Evolutionary conservation across 2,329 filamentous ascomycete genomes (phyloP), one percentile per base, ranked within the genome.

Genomic region (Clarireedia homoeocarpa): DNA sequence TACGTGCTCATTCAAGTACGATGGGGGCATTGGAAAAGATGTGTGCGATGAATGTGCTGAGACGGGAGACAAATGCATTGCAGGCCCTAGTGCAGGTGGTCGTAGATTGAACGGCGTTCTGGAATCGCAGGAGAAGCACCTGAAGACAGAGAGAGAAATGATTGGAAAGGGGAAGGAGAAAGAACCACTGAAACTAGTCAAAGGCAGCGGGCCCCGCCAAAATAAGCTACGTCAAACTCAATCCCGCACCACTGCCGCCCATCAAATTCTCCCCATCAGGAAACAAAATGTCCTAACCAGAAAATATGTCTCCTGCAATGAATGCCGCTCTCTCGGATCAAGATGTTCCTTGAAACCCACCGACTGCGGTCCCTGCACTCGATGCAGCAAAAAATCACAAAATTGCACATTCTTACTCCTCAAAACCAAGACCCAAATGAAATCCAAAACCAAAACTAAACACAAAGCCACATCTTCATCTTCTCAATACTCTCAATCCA

Each of bases 1-100:
- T 7, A 36, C 40, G 4, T 65, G 63, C 49, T 65, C 60, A 6
- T 67, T 62, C 45, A 42, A 38, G 4, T 9, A 47, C 4, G 58
- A 66, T 51, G 57, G 54, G 14, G 64, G 66, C 14, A 57, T 59
- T 38, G 59, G 53, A 1, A 51, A 58, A 6, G 23, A 53, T n/a
- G 42, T 42, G 5, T 67, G 62, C n/a, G 49, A 65, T n/a, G 51
- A 48, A 6, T 67, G 63, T 38, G 55, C 55, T 4, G 56, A 63
- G 3, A 55, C 56, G 3, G 55, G 51, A 0, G 46, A 61, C 3
- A 48, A 40, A 38, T 67, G 64, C 42, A 56, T 57, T 50, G 64
- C 63, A 27, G 61, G 48, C 26, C 63, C 57, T 20, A 38, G 38
- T 10, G 27, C 14, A 4, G 26, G 14, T 15, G 30, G 14, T 44